These are phyloP conservation scores for Straminergon stramineum DNA, from an alignment of 225 moss, liverwort and hornwort genomes.

Conservation along the genomic window DNA sequence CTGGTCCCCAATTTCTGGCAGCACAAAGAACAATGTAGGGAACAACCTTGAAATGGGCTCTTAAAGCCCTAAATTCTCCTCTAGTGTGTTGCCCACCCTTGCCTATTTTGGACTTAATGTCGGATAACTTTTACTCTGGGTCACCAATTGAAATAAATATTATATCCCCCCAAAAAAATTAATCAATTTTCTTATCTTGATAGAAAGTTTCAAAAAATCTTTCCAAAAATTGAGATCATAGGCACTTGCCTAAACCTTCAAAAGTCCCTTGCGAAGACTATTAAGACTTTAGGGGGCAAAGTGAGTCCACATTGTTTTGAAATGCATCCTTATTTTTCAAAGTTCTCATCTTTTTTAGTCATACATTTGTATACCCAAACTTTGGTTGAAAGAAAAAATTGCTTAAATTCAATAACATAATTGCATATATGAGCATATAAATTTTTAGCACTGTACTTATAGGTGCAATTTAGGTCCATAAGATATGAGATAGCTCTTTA, in stretches of 20 bases:
- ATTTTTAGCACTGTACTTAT: neutral
- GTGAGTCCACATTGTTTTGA: neutral
- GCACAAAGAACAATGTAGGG: no score
- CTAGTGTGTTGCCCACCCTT: neutral
- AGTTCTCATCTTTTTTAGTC: neutral
- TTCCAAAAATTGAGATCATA: neutral
- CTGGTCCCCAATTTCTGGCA: no score
- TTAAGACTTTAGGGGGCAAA: neutral
- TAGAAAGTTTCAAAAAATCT: neutral
- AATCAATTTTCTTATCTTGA: neutral
- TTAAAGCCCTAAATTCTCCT: no score
- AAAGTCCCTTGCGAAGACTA: fast-evolving
- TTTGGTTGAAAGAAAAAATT: neutral
- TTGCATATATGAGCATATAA: neutral
- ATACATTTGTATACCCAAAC: neutral
- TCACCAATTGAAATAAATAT: neutral
- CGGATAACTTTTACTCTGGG: fast-evolving
- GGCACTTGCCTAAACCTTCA: neutral
- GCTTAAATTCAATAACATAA: neutral
- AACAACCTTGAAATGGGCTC: no score
- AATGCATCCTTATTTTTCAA: neutral
- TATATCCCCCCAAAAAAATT: no score
- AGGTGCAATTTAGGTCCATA: neutral
- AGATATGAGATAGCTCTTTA: neutral
- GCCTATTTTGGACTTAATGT: neutral